Percentiles rank a stretch among this genome's conserved stretches.
Conservation (phyloP, 495 filamentous ascomycete species). For the Penicillium alfredii region DNA sequence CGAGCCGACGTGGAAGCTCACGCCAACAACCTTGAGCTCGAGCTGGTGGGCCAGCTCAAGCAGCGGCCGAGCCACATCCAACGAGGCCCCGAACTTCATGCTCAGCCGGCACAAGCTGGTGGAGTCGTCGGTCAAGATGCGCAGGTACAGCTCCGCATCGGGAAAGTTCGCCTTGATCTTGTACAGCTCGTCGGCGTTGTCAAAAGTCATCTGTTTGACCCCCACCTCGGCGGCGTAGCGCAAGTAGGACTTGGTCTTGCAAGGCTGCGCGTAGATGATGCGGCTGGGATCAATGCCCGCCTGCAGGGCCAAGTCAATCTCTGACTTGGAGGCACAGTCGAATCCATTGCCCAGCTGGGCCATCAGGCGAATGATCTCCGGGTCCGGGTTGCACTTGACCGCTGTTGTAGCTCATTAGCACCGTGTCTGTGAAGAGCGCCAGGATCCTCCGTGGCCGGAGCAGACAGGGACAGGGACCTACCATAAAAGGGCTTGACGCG, state of each 20-base stretch:
- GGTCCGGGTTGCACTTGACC: slow-evolving; percentile 97
- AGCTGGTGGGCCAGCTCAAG: slow-evolving; percentile 76
- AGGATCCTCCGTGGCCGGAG: too few relatives aligned
- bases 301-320: slow-evolving; percentile 85
- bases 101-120: slow-evolving; percentile 89
- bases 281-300: slow-evolving; percentile 82
- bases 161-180: slow-evolving; percentile 92
- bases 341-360: slow-evolving; percentile 87
- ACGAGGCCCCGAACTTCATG: slow-evolving; percentile 90
- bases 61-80: slow-evolving; percentile 72
- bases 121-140: slow-evolving; percentile 94
- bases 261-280: slow-evolving; percentile 98
- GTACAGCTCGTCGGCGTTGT: slow-evolving; percentile 95
- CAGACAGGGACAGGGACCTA: slow-evolving; percentile 37
- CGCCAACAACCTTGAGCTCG: slow-evolving; percentile 92
- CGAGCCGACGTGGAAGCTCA: slow-evolving; percentile 97
- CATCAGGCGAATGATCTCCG: slow-evolving; percentile 80
- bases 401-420: slow-evolving; percentile 44
- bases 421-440: not conserved
- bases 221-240: slow-evolving; percentile 75
- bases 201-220: slow-evolving; percentile 98
- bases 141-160: slow-evolving; percentile 82
- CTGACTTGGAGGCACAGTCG: slow-evolving; percentile 94
- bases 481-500: slow-evolving; percentile 96
- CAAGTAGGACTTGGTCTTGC: slow-evolving; percentile 97